phyloP scores from a whole-genome alignment of 306 rosid genomes.

The Rosa rugosa region DNA sequence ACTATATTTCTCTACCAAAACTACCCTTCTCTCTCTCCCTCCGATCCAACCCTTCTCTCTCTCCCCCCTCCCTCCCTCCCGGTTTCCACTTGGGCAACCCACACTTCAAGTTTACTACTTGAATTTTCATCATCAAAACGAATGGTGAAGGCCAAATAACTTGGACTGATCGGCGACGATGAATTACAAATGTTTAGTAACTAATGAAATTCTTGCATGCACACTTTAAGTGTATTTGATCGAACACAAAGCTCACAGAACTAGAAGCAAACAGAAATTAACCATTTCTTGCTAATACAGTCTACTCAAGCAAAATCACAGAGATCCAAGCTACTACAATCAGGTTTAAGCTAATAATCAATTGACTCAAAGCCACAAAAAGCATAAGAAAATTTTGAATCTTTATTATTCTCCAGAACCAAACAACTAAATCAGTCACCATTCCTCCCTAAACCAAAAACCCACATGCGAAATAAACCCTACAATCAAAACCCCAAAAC shows the following conservation, averaged over 20 bases:
- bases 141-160: no score
- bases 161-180: no score
- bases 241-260: background rate
- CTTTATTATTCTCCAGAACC: constrained; percentile 5
- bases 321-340: background rate
- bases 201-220: background rate
- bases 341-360: background rate
- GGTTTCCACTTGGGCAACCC: no score
- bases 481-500: constrained; percentile 17
- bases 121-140: no score
- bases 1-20: no score
- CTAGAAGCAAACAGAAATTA: background rate
- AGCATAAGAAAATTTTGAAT: background rate
- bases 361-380: constrained; percentile 19
- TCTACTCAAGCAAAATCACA: background rate
- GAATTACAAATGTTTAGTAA: no score
- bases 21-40: no score
- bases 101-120: no score
- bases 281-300: background rate
- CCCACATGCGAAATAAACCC: constrained; percentile 50
- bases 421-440: constrained; percentile 20
- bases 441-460: constrained; percentile 28
- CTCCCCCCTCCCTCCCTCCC: no score
- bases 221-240: background rate
- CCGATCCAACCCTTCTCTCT: no score